Evolutionary conservation across 2,329 filamentous ascomycete genomes (phyloP).

Genomic region (Geosmithia flava): DNA sequence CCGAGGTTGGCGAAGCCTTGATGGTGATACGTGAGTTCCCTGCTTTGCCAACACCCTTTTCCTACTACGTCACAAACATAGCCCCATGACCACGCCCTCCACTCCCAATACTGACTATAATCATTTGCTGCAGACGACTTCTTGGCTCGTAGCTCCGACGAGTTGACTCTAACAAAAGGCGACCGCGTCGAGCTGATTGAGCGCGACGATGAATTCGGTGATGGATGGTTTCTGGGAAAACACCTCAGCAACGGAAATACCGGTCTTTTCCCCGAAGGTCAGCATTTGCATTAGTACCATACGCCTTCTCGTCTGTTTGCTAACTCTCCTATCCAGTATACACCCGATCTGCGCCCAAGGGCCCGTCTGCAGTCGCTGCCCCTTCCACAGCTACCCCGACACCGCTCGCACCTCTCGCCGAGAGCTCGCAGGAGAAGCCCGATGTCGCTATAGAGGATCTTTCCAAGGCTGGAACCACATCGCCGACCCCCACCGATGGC

Average conservation of each 20-base stretch:
- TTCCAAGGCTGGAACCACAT: neutral
- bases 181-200: slow-evolving; percentile 76
- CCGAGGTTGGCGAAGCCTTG: slow-evolving; percentile 54
- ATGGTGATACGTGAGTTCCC: slow-evolving; percentile 56
- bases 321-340: slow-evolving; percentile 34
- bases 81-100: neutral
- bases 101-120: slow-evolving; percentile 3
- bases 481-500: slow-evolving; percentile 7
- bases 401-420: slow-evolving; percentile 2
- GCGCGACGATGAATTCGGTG: slow-evolving; percentile 78
- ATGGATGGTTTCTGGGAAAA: slow-evolving; percentile 73
- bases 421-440: slow-evolving; percentile 1
- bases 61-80: neutral
- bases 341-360: slow-evolving; percentile 44
- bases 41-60: neutral
- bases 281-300: slow-evolving; percentile 10
- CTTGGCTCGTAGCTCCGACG: slow-evolving; percentile 78
- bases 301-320: neutral
- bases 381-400: slow-evolving; percentile 5
- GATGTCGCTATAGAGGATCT: neutral
- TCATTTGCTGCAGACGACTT: slow-evolving; percentile 61
- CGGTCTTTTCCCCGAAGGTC: slow-evolving; percentile 76
- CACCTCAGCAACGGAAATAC: slow-evolving; percentile 62
- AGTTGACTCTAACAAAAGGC: slow-evolving; percentile 77
- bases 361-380: slow-evolving; percentile 8